phyloP scores from a whole-genome alignment of 331 rosid genomes.

The Quercus phellos region DNA sequence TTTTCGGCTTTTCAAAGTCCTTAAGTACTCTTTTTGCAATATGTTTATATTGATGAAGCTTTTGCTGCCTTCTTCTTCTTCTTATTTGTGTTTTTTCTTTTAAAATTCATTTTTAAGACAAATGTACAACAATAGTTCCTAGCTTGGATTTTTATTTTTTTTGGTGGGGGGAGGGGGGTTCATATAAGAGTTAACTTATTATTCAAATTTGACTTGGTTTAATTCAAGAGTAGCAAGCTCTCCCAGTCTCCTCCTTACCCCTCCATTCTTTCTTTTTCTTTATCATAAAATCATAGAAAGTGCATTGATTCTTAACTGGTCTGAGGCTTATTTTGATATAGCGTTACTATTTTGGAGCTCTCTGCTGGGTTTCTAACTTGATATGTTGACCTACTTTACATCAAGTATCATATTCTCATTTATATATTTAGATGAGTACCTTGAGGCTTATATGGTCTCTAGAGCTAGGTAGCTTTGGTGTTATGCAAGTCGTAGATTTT shows the following conservation, averaged over 20 bases:
- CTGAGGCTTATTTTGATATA: no score
- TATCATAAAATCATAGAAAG: no score
- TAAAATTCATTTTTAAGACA: no score
- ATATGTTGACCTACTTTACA: neutral
- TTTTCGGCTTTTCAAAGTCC: neutral
- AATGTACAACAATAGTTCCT: no score
- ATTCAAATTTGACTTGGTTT: neutral
- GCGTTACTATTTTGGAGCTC: neutral
- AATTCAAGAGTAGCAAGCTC: neutral
- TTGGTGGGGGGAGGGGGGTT: no score
- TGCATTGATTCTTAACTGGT: no score
- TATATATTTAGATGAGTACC: neutral
- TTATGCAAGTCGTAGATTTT: neutral
- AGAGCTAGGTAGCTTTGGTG: neutral
- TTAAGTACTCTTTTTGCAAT: neutral
- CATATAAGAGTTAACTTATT: no score
- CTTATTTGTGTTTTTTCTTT: no score
- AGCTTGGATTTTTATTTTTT: no score
- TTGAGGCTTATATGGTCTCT: neutral
- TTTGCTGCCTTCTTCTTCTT: no score
- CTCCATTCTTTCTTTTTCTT: neutral
- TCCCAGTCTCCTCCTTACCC: no score
- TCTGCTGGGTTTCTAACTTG: neutral
- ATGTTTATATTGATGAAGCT: neutral
- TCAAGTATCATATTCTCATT: neutral